Evolutionary conservation across 352 stramenopile species (phyloP), one percentile per base, ranked within the genome.

Genomic region (Globisporangium solare): DNA sequence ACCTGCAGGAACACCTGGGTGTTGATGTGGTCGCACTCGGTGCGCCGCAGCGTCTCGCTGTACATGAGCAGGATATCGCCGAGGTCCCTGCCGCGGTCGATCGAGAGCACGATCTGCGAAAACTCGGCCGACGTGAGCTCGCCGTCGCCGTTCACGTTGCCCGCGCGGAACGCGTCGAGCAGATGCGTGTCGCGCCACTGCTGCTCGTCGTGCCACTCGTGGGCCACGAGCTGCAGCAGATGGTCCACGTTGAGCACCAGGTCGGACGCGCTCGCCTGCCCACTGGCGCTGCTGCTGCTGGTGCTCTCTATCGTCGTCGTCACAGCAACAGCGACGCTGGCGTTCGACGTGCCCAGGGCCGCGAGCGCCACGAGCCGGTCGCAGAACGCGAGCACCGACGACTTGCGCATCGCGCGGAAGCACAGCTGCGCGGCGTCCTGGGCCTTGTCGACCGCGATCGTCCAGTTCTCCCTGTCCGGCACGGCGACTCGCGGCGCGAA

Each of bases 11-110:
- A 92, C 6, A 82, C 67, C 13, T 89, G 64, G 0, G 77, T 61
- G 55, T 81, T 66, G 39, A 90, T 74, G 13, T 71, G 61, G 15
- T 85, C 71, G 43, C 70, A 83, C 39, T 82, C 37, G 0, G 79
- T 90, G 35, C 82, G 75, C 1, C 79, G 74, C 47, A 94, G 43
- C 3, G 83, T 90, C 47, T 94, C 83, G 55, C 75, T 88, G 67
- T 89, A 92, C 79, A 94, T 88, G 27, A 89, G 65, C 27, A 94
- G 50, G 32, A 92, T 82, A 35, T 92, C 83, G 18, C 66, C 78
- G 0, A 82, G 51, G 21, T 92, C 80, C 0, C 79, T 70, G 2
- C 70, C 71, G 18, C 75, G 73, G 60, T 94, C 83, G 59, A 93
- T 93, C 2, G 76, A 75, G 22, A 88, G 64, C 43, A 93, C 77